Base-by-base conservation (phyloP, 805 yeast genomes). In the Clavispora vitiphila region DNA sequence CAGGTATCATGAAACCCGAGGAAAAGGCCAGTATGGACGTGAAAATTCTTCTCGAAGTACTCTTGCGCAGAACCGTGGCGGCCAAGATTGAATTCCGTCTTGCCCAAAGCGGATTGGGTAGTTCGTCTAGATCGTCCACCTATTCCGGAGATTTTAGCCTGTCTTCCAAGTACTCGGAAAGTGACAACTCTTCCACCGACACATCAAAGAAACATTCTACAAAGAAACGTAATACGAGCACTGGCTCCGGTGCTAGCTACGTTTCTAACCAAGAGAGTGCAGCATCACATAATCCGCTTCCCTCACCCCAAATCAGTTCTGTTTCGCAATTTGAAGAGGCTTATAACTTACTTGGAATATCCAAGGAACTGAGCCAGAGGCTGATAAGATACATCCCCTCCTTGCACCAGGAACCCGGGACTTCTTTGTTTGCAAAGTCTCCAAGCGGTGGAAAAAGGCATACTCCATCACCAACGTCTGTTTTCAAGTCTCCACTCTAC, bases 51-150 rank as follows among this genome's bases (percentile, higher is more conserved):
- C 54, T 66, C 23, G 75, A 69, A 40, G 44, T 66, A 5, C 54
- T 69, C 34, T 41, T 69, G n/a, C 57, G 74, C 43, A 50, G 71
- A 42, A 69, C 73, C 1, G 48, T 68, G 47, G 67, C 71, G 25
- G 74, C 72, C 6, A 69, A 69, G 50, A 57, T 69, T 19, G 65
- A 54, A 3, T 69, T 57, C 43, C 46, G 74, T 31, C 52, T 69
- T 16, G 11, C 11, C 6, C 32, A 16, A 16, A 29, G 20, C 20
- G 32, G 32, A 9, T 15, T 29, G 20, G 32, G 9, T 10, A 8
- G 20, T 4, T 8, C 20, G 12, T 29, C 32, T 12, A 16, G 11
- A 9, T 29, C 32, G 7, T 15, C 32, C 19, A 8, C 9, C n/a
- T 16, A 9, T 4, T 8, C 20, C 8, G 16, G 32, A 9, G 20